Evolutionary conservation across 1,284 basidiomycete genomes (phyloP).

Genomic region (Ceratobasidium sp.): DNA sequence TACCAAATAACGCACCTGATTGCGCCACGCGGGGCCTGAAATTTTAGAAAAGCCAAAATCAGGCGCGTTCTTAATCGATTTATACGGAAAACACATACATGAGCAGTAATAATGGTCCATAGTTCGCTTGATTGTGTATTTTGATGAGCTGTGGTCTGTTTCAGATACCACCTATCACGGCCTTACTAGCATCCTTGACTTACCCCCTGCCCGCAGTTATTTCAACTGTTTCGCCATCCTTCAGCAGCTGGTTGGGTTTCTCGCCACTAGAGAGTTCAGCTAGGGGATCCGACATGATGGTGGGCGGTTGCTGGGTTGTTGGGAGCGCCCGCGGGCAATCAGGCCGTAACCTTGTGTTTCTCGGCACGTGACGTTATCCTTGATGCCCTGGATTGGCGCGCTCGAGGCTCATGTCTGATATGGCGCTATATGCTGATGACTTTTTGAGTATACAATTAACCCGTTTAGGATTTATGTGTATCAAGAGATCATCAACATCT

Average conservation of each 20-base stretch:
- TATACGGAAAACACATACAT: slow-evolving; percentile 7
- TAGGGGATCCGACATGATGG: slow-evolving; percentile 34
- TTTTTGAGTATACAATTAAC: too few relatives aligned
- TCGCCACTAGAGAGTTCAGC: slow-evolving; percentile 32
- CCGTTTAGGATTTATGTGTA: too few relatives aligned
- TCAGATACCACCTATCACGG: not conserved
- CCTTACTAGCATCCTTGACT: not conserved
- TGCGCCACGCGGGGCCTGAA: slow-evolving; percentile 43
- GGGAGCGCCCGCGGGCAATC: slow-evolving; percentile 14
- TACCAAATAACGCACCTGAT: slow-evolving; percentile 19
- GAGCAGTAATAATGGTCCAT: slow-evolving; percentile 38
- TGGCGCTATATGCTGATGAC: too few relatives aligned
- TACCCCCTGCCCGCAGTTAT: slow-evolving; percentile 19
- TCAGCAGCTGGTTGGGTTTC: slow-evolving; percentile 31
- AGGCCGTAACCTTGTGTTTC: slow-evolving; percentile 6
- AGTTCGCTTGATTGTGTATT: slow-evolving; percentile 40
- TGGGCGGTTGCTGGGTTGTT: not conserved
- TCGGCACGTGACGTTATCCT: not conserved
- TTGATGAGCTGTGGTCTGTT: slow-evolving; percentile 23
- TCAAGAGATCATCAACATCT: too few relatives aligned
- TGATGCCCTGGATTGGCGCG: too few relatives aligned
- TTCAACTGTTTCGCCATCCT: slow-evolving; percentile 33
- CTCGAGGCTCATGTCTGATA: too few relatives aligned
- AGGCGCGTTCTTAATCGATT: not conserved
- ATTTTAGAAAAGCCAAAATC: not conserved